Evolutionary conservation across 139 green algal genomes (phyloP).

Genomic region (Chlamydomonas asymmetrica): DNA sequence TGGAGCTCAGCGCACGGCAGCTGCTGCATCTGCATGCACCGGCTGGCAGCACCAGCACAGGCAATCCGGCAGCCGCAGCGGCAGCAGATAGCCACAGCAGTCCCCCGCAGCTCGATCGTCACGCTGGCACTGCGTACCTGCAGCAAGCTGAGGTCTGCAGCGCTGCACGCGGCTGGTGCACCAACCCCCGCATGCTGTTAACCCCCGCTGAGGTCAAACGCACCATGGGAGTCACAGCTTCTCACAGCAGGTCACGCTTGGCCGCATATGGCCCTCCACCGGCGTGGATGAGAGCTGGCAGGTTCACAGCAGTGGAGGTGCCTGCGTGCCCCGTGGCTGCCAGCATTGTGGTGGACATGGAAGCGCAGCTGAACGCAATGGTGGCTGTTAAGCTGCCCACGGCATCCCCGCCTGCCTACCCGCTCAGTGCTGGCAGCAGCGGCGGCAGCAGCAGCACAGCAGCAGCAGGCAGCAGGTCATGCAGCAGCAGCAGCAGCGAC

Average conservation of each 20-base stretch:
- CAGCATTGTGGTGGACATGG: not conserved
- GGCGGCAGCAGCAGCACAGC: not conserved
- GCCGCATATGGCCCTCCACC: too few relatives aligned
- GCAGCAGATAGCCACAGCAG: not conserved
- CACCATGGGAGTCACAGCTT: not conserved
- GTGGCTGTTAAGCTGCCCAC: too few relatives aligned
- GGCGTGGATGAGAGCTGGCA: constrained; percentile 9
- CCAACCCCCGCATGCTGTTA: constrained; percentile 26
- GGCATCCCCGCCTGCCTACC: not conserved
- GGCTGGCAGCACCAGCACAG: too few relatives aligned
- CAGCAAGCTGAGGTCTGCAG: not conserved
- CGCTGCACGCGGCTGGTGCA: not conserved
- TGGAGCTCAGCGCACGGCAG: constrained; percentile 37
- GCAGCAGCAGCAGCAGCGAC: too few relatives aligned
- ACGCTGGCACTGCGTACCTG: constrained; percentile 26
- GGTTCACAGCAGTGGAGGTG: constrained; percentile 5
- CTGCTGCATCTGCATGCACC: constrained; percentile 17
- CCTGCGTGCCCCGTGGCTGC: constrained; percentile 20
- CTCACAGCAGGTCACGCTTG: not conserved
- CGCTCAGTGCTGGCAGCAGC: not conserved
- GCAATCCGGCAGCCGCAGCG: not conserved
- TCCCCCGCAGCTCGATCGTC: constrained; percentile 2
- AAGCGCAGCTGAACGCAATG: constrained; percentile 20
- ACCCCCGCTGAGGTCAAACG: constrained; percentile 18
- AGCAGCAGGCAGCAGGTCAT: not conserved